These are phyloP conservation scores for Penicillium sp. DNA, from an alignment of 2,329 filamentous ascomycete species.

Conservation along the genomic window DNA sequence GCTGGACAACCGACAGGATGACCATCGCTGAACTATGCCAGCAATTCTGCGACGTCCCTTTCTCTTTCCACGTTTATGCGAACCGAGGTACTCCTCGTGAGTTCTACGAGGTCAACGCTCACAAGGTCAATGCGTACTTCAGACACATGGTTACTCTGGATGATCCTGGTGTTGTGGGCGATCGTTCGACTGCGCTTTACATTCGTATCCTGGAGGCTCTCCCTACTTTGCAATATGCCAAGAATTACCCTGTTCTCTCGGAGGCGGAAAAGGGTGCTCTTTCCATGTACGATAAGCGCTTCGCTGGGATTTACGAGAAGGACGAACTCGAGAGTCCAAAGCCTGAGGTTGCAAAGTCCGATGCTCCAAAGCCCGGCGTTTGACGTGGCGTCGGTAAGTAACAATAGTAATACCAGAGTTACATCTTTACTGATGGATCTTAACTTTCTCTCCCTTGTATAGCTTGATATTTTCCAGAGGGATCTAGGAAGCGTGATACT, in stretches of 20 bases:
- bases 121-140: neutral
- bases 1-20: neutral
- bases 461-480: neutral
- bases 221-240: neutral
- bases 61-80: constrained; percentile 3
- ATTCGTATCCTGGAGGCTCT: constrained; percentile 2
- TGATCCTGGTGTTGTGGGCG: neutral
- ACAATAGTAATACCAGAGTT: neutral
- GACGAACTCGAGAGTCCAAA: neutral
- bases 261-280: neutral
- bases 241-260: neutral
- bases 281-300: neutral
- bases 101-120: constrained; percentile 2
- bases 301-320: neutral
- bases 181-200: neutral
- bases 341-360: neutral
- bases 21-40: neutral
- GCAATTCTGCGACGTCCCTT: neutral
- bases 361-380: neutral
- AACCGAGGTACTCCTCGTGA: neutral
- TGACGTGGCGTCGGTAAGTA: neutral
- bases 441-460: neutral
- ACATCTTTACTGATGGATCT: neutral
- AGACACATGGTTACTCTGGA: neutral
- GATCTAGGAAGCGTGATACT: too few relatives aligned